Percentiles rank a stretch among this genome's conserved stretches.
phyloP scores from a whole-genome alignment of 2,329 filamentous ascomycete species.

The Pseudocercospora macadamiae region DNA sequence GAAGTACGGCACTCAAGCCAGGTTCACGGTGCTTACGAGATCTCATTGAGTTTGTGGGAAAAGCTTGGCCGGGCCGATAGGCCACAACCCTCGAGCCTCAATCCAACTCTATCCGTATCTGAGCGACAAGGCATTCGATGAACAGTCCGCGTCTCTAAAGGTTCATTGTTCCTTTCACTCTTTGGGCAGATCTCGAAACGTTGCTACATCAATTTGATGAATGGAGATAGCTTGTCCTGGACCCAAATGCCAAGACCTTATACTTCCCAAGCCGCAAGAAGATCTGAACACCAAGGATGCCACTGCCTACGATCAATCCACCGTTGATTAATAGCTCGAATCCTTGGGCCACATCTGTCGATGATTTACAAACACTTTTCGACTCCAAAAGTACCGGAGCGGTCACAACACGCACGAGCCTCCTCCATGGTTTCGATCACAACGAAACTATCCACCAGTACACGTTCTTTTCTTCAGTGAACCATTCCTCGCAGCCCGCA shows the following conservation, averaged over 20 bases:
- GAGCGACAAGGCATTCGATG: too few species aligned
- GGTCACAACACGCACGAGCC: constrained; percentile 72
- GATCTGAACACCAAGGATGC: too few species aligned
- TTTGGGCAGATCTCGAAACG: too few species aligned
- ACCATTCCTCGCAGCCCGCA: constrained; percentile 34
- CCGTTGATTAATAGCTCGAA: constrained; percentile 75
- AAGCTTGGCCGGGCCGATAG: background rate
- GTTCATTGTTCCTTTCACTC: too few species aligned
- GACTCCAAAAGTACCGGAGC: constrained; percentile 67
- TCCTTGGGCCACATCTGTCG: constrained; percentile 71
- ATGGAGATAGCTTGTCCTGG: too few species aligned
- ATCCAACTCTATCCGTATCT: constrained; percentile 1
- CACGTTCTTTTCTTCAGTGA: constrained; percentile 62
- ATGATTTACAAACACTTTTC: constrained; percentile 66
- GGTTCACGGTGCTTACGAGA: too few species aligned
- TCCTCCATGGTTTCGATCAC: constrained; percentile 67
- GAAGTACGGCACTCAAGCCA: too few species aligned
- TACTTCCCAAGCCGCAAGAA: too few species aligned
- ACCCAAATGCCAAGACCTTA: too few species aligned
- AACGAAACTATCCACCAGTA: constrained; percentile 64
- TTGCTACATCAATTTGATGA: too few species aligned
- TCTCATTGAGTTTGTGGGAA: background rate
- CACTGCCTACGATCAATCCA: constrained; percentile 58
- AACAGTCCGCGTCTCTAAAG: too few species aligned
- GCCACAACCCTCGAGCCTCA: background rate